Conservation (phyloP, 495 filamentous ascomycete genomes). For the Opeltia flavorubescens region DNA sequence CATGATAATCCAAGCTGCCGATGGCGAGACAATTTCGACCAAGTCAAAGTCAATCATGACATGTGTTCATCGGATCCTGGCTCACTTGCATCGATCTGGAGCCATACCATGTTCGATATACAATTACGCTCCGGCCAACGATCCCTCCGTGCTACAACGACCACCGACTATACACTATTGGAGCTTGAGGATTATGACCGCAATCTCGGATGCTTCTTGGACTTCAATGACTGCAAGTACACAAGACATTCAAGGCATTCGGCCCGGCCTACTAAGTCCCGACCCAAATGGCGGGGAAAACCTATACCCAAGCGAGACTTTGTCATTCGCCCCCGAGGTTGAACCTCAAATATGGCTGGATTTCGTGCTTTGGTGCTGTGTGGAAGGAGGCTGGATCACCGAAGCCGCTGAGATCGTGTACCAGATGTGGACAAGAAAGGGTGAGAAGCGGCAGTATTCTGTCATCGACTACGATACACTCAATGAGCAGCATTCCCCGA, state of each 20-base stretch:
- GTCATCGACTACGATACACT: conserved; percentile 14
- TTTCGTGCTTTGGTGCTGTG: conserved; percentile 51
- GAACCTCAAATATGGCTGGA: conserved; percentile 52
- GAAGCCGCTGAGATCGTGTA: conserved; percentile 38
- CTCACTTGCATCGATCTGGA: conserved; percentile 43
- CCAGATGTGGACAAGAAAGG: conserved; percentile 22
- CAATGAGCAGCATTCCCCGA: conserved; percentile 7
- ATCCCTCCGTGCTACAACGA: conserved; percentile 29
- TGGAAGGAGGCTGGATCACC: conserved; percentile 42
- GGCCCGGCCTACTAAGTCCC: no score
- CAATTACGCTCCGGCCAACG: conserved; percentile 25
- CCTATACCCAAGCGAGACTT: conserved; percentile 15
- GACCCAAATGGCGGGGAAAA: conserved; percentile 26
- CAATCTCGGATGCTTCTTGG: conserved; percentile 50
- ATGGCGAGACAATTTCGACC: conserved; percentile 21
- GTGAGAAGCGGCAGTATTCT: conserved; percentile 12
- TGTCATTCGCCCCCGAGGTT: no score
- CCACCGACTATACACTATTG: conserved; percentile 45
- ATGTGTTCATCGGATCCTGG: conserved; percentile 42
- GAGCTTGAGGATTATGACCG: conserved; percentile 43
- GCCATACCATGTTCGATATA: conserved; percentile 47
- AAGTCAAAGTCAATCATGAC: conserved; percentile 35
- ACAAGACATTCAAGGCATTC: no score
- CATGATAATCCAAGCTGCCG: conserved; percentile 39
- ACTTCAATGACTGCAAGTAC: conserved; percentile 33